Base-by-base conservation (phyloP, 257 asterid genomes). In the Nicotiana otophora region DNA sequence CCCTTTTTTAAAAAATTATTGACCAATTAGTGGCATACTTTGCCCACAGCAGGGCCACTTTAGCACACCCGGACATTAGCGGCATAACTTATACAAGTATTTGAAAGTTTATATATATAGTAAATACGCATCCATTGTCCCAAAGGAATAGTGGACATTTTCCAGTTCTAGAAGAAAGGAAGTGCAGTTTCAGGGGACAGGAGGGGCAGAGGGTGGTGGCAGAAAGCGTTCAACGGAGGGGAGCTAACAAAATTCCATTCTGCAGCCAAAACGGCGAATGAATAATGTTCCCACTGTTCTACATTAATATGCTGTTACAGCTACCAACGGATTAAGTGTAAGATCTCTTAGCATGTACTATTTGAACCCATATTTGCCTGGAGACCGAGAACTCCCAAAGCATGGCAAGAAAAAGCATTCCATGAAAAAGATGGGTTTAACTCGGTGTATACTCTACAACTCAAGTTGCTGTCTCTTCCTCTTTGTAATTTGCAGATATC, bases 351-450 rank as follows among this genome's bases (percentile, higher is more conserved):
- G 78, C 86, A 80, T 33, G 48, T 67, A 78, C 64, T 77, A 63
- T 82, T 33, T 62, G 48, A 23, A 63, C 65, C 70, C 42, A 17
- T 34, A 20, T 16, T 36, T 14, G 54, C 63, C 8, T 48, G 16
- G 81, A 75, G 79, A 77, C 16, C 26, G 33, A 72, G 36, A 61
- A 53, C 68, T 60, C 36, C 83, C 58, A 78, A 61, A 39, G 54
- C 82, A 81, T 79, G 66, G 81, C 90, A 57, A 61, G 84, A 60
- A 84, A 81, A 72, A 77, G 67, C 81, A 81, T 67, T 82, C 87
- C 92, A 88, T 78, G 78, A 83, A 60, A 84, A 89, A 88, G 85
- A 36, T 28, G 92, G 91, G 89, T 70, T 85, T 87, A 61, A 83
- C 80, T 53, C 87, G 60, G 57, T 76, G 81, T 84, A 84, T 46